Conservation (phyloP, 169 alveolate genomes). For the Babesia caballi region DNA sequence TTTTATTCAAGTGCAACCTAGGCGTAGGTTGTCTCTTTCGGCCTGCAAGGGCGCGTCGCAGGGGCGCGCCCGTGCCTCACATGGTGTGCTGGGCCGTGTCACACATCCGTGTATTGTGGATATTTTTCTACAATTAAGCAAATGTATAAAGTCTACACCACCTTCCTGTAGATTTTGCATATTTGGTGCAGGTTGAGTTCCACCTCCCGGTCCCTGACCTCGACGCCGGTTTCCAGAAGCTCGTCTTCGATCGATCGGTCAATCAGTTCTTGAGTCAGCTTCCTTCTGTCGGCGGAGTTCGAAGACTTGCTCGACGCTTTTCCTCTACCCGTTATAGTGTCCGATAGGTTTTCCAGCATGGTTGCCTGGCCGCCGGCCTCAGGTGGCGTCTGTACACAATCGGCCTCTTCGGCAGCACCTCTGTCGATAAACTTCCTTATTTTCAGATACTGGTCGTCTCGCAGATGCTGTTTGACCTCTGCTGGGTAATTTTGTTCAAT, state of each 20-base stretch:
- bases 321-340: not conserved
- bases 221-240: constrained; percentile 27
- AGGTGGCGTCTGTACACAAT: not conserved
- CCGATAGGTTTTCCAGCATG: not conserved
- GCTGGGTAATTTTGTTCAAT: constrained; percentile 55
- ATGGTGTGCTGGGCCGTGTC: not conserved
- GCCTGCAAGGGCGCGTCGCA: too few relatives aligned
- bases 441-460: constrained; percentile 18
- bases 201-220: constrained; percentile 11
- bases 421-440: not conserved
- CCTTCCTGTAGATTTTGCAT: constrained; percentile 47
- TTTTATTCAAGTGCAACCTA: too few relatives aligned
- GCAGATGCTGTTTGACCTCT: constrained; percentile 31
- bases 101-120: not conserved
- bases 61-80: constrained; percentile 15
- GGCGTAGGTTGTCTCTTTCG: too few relatives aligned
- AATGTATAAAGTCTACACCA: not conserved
- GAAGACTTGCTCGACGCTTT: not conserved
- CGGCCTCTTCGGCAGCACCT: not conserved
- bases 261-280: constrained; percentile 28
- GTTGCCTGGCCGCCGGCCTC: not conserved
- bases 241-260: constrained; percentile 51
- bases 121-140: not conserved
- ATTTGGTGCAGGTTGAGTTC: constrained; percentile 53
- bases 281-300: constrained; percentile 28